These are phyloP conservation scores for Epichloe baconii DNA, from an alignment of 2,329 filamentous ascomycete genomes.

Conservation along the genomic window DNA sequence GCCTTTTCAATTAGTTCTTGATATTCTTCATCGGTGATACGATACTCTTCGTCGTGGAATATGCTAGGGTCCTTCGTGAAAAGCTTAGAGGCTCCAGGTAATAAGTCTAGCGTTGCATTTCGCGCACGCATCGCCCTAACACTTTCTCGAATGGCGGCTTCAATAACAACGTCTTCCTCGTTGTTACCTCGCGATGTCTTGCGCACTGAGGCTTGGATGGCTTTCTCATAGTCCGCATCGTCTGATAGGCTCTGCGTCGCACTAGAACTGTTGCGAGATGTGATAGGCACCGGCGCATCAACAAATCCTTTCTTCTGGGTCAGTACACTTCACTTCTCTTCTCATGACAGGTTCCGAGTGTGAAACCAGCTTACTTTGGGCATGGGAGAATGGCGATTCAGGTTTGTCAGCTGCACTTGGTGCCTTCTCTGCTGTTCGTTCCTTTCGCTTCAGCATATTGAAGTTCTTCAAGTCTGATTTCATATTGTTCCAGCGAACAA, in stretches of 20 bases:
- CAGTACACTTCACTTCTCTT: slow-evolving; percentile 38
- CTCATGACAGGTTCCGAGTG: slow-evolving; percentile 33
- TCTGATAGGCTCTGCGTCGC: slow-evolving; percentile 16
- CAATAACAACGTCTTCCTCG: slow-evolving; percentile 57
- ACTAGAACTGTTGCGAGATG: slow-evolving; percentile 8
- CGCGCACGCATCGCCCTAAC: slow-evolving; percentile 39
- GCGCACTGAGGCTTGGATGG: slow-evolving; percentile 55
- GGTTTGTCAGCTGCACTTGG: slow-evolving; percentile 9
- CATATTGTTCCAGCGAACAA: slow-evolving; percentile 50
- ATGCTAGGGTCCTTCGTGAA: slow-evolving; percentile 16
- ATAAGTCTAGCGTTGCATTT: slow-evolving; percentile 14
- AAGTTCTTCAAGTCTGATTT: slow-evolving; percentile 48
- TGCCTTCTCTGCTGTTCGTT: slow-evolving; percentile 24
- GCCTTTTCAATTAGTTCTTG: slow-evolving; percentile 43
- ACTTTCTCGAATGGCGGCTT: slow-evolving; percentile 61
- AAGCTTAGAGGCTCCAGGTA: slow-evolving; percentile 12
- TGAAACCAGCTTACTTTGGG: slow-evolving; percentile 34
- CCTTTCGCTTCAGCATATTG: slow-evolving; percentile 37
- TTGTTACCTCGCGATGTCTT: slow-evolving; percentile 58
- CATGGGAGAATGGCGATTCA: slow-evolving; percentile 14
- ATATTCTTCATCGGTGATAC: slow-evolving; percentile 45
- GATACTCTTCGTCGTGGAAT: slow-evolving; percentile 27
- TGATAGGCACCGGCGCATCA: slow-evolving; percentile 7
- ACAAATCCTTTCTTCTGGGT: slow-evolving; percentile 24
- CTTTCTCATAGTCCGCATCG: slow-evolving; percentile 55